phyloP scores from a whole-genome alignment of 2,329 filamentous ascomycete genomes.

The Emmonsiellopsis sp. region DNA sequence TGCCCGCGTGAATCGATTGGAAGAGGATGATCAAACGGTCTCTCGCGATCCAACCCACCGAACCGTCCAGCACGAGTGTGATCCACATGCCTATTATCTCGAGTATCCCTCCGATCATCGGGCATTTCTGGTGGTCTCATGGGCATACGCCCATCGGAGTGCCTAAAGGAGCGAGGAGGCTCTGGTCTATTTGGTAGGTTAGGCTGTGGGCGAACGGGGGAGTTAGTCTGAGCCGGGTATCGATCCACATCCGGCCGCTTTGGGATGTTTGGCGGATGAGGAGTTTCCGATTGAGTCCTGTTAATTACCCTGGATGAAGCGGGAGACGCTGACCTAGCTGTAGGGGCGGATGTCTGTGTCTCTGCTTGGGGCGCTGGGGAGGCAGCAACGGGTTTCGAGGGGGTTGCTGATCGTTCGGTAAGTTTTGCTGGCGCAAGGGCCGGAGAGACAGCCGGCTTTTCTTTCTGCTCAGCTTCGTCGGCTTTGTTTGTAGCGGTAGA shows the following conservation, averaged over 20 bases:
- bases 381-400: neutral
- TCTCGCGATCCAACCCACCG: conserved; percentile 27
- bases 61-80: conserved; percentile 27
- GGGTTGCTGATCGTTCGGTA: neutral
- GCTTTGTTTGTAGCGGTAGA: conserved; percentile 2
- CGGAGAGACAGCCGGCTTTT: conserved; percentile 7
- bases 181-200: conserved; percentile 28
- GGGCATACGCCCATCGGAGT: conserved; percentile 27
- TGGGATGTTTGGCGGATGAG: conserved; percentile 22
- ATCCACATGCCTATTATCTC: conserved; percentile 25
- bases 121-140: conserved; percentile 28
- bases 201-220: conserved; percentile 23
- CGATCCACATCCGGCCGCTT: conserved; percentile 32
- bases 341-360: neutral
- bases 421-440: conserved; percentile 4
- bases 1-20: conserved; percentile 23
- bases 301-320: neutral
- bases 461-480: conserved; percentile 1
- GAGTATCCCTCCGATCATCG: conserved; percentile 27
- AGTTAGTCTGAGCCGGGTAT: conserved; percentile 13
- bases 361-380: neutral
- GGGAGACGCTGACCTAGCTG: neutral
- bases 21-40: conserved; percentile 24
- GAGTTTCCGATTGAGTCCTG: conserved; percentile 18
- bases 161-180: conserved; percentile 23